A percentile compares a stretch with the other conserved stretches of the same genome.
phyloP scores from a whole-genome alignment of 306 rosid genomes.

The Vigna reflexopilosa region DNA sequence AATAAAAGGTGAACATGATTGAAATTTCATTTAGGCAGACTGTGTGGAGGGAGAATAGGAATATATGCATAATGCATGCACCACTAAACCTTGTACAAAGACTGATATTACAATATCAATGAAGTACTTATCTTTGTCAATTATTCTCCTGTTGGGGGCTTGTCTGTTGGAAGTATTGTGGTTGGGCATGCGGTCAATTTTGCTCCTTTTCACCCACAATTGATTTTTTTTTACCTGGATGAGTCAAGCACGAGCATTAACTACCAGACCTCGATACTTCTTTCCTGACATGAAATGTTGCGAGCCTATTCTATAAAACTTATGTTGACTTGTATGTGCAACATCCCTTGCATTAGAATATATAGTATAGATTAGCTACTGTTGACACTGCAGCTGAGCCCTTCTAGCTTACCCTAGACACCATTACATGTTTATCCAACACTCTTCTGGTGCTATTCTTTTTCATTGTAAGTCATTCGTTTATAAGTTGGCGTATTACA shows the following conservation, averaged over 20 bases:
- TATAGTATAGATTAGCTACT: background rate
- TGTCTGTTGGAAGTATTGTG: constrained; percentile 17
- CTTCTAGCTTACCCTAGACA: background rate
- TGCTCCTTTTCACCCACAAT: background rate
- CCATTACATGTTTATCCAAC: background rate
- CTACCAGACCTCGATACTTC: constrained; percentile 11
- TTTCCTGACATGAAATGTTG: constrained; percentile 24
- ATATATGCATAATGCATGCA: constrained; percentile 3
- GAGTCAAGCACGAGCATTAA: background rate
- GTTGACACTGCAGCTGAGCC: background rate
- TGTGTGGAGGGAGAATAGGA: background rate
- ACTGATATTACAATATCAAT: background rate
- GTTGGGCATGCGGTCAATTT: background rate
- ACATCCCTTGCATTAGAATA: background rate
- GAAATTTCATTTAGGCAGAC: constrained; percentile 31
- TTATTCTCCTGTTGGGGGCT: background rate
- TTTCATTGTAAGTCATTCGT: background rate
- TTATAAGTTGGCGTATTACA: constrained; percentile 10
- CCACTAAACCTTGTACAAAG: constrained; percentile 7
- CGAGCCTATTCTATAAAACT: constrained; percentile 28
- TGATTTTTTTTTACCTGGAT: constrained; percentile 9
- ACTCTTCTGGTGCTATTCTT: background rate
- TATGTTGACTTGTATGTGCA: background rate
- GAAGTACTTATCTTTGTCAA: background rate
- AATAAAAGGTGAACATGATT: background rate